These are phyloP conservation scores for Sphaceloma murrayae DNA, from an alignment of 2,329 filamentous ascomycete genomes.

Conservation along the genomic window DNA sequence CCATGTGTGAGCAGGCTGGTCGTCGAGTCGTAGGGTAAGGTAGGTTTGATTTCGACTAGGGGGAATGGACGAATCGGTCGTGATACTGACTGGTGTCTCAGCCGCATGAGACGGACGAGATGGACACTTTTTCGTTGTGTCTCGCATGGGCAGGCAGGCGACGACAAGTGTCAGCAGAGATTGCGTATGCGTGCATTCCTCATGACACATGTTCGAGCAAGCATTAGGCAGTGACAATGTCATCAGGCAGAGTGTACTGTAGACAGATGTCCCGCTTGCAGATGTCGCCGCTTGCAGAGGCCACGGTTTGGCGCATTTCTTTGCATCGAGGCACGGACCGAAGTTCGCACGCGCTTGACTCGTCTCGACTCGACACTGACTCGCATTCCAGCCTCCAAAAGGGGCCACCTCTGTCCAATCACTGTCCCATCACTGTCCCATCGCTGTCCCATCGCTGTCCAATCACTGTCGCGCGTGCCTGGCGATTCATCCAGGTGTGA, in stretches of 20 bases:
- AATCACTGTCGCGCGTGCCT: background rate
- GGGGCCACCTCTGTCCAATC: too few species aligned
- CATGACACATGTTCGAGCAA: constrained; percentile 1
- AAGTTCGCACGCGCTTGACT: background rate
- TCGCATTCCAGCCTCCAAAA: background rate
- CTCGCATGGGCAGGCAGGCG: constrained; percentile 4
- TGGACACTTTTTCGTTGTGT: constrained; percentile 5
- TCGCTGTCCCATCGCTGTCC: too few species aligned
- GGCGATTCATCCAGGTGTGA: too few species aligned
- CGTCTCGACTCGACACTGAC: too few species aligned
- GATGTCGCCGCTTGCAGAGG: too few species aligned
- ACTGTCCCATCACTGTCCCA: too few species aligned
- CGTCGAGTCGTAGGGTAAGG: background rate
- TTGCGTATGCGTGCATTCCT: background rate
- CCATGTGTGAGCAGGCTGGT: too few species aligned
- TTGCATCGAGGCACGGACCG: too few species aligned
- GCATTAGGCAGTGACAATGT: background rate
- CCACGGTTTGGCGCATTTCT: background rate
- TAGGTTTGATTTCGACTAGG: background rate
- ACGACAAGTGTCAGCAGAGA: constrained; percentile 1
- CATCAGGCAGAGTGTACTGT: background rate
- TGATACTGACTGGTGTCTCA: constrained; percentile 11
- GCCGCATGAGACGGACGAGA: background rate
- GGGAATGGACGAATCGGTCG: background rate
- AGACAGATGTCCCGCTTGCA: background rate